Percentiles rank a stretch among this genome's conserved stretches.
Conservation (phyloP, 2,329 filamentous ascomycete species). For the Stemphylium vesicarium region DNA sequence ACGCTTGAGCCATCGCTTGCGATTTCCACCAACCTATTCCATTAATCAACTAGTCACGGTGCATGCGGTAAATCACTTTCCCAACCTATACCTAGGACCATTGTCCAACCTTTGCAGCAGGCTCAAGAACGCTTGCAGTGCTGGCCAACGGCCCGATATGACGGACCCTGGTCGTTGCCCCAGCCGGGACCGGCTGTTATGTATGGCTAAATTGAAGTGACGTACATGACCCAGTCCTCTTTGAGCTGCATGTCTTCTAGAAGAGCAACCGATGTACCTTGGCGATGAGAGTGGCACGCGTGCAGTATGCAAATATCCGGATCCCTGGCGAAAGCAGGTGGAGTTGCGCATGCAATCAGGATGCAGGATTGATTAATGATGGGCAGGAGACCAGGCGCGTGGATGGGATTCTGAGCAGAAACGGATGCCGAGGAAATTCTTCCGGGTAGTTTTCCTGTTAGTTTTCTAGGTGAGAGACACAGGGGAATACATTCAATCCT, state of each 20-base stretch:
- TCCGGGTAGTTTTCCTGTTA: conserved; percentile 19
- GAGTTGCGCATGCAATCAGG: not conserved
- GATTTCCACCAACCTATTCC: conserved; percentile 16
- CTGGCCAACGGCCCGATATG: conserved; percentile 27
- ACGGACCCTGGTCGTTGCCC: conserved; percentile 15
- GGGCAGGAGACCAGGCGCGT: conserved; percentile 1
- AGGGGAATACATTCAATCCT: not conserved
- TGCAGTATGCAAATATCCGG: conserved; percentile 8
- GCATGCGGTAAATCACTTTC: conserved; percentile 8
- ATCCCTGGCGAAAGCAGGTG: conserved; percentile 1
- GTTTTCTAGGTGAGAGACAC: not conserved
- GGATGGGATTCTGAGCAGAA: not conserved
- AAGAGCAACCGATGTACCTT: conserved; percentile 19
- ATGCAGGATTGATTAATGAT: conserved; percentile 14
- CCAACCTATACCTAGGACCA: conserved; percentile 5
- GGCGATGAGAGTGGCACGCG: conserved; percentile 9
- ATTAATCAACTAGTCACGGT: conserved; percentile 26
- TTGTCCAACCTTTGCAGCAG: not conserved
- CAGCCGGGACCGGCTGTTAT: conserved; percentile 35
- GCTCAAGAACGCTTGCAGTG: conserved; percentile 14
- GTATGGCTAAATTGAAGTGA: conserved; percentile 36
- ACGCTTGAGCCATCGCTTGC: conserved; percentile 11
- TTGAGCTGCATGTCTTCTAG: conserved; percentile 21
- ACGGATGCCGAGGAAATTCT: conserved; percentile 28
- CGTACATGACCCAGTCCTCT: conserved; percentile 10